A percentile compares a stretch with the other conserved stretches of the same genome.
These are phyloP conservation scores for Ambrosia artemisiifolia DNA, from an alignment of 129 eudicot genomes.

Conservation along the genomic window DNA sequence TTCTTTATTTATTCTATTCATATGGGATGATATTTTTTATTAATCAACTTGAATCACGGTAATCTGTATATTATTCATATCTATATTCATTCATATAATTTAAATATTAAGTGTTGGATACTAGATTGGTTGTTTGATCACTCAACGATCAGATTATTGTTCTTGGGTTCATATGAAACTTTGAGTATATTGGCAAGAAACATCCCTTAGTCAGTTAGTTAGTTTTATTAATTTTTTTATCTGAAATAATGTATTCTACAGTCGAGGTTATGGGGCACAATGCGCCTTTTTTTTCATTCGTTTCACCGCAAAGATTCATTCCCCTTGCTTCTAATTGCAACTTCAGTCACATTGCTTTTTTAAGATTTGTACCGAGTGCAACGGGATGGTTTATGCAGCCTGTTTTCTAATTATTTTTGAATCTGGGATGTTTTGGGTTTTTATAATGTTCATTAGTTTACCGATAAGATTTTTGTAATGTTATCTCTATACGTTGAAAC, in stretches of 20 bases:
- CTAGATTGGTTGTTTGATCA: neutral
- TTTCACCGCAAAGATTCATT: constrained; percentile 2
- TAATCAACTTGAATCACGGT: constrained; percentile 19
- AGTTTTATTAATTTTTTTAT: neutral
- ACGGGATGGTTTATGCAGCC: constrained; percentile 12
- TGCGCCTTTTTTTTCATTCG: neutral
- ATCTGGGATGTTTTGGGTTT: neutral
- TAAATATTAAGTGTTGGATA: neutral
- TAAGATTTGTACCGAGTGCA: neutral
- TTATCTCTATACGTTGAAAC: neutral
- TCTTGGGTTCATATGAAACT: neutral
- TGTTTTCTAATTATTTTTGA: neutral
- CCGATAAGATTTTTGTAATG: neutral
- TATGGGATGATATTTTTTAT: neutral
- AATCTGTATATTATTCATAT: constrained; percentile 12
- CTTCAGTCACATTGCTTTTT: constrained; percentile 4
- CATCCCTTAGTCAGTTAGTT: neutral
- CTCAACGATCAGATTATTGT: constrained; percentile 5
- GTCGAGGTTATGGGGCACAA: neutral
- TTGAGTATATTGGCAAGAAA: constrained; percentile 16
- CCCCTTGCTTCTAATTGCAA: constrained; percentile 10
- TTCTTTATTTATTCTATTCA: constrained; percentile 7
- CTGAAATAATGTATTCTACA: neutral
- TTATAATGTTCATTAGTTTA: neutral
- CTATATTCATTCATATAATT: neutral